Evolutionary conservation across 163 green algal species (phyloP).

Genomic region (Chlorella variabilis): DNA sequence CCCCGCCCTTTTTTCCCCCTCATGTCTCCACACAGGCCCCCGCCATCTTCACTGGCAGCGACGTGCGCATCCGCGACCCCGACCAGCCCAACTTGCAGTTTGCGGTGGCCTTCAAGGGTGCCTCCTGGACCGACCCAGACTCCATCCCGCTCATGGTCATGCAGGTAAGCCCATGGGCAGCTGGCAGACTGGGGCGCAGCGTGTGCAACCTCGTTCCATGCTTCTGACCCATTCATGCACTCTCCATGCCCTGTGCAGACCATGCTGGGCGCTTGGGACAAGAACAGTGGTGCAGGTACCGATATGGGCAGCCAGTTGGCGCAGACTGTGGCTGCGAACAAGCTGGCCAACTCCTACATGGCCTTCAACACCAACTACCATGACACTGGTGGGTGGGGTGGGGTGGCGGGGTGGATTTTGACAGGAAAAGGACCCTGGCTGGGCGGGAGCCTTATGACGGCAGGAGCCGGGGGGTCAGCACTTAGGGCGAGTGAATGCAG

Average conservation of each 20-base stretch:
- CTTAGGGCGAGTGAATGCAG: too few relatives aligned
- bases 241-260: slow-evolving; percentile 52
- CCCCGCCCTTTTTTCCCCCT: not conserved
- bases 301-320: slow-evolving; percentile 77
- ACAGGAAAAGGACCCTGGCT: too few relatives aligned
- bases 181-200: too few relatives aligned
- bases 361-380: slow-evolving; percentile 99
- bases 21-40: slow-evolving; percentile 65
- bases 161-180: slow-evolving; percentile 62
- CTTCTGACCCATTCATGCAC: not conserved
- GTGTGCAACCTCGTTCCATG: not conserved
- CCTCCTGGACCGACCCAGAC: slow-evolving; percentile 94
- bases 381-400: slow-evolving; percentile 71
- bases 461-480: too few relatives aligned
- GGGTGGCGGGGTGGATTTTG: not conserved
- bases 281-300: slow-evolving; percentile 65
- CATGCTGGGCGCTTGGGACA: slow-evolving; percentile 86
- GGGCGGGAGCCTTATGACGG: too few relatives aligned
- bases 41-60: slow-evolving; percentile 93
- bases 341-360: slow-evolving; percentile 90
- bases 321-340: slow-evolving; percentile 86
- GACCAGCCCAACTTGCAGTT: slow-evolving; percentile 86
- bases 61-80: slow-evolving; percentile 94
- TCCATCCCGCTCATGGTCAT: slow-evolving; percentile 97
- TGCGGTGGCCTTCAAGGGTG: slow-evolving; percentile 95